Evolutionary conservation across 768 basidiomycete species (phyloP), one percentile per base, ranked within the genome.

Genomic region (Termitomyces sp.): DNA sequence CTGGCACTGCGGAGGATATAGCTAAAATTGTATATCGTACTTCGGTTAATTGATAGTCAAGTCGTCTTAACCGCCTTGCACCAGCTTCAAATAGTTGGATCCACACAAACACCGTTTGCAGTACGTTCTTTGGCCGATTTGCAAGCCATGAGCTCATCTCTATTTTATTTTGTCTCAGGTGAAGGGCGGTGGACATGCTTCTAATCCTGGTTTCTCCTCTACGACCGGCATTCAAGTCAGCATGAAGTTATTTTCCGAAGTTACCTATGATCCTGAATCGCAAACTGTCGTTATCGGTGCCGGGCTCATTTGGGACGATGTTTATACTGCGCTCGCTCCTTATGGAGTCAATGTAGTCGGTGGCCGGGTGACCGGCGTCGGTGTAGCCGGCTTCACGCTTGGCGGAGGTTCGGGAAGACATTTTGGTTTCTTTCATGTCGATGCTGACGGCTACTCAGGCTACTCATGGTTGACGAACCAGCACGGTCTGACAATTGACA

Each of bases 391-490:
- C 1, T 78, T 83, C 57, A 76, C 72, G 9, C 69, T 86, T 0
- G 83, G 83, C 9, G 84, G 85, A 74, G 83, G 74, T 72, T 21
- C 62, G 79, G 17, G 70, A 74, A 14, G 60, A 67, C 72, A 24
- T 70, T 74, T 19, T 67, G 6, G 2, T 2, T 38, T 30, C 1
- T 71, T 41, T 68, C 74, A 35, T 68, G 14, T 69, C 69, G 1
- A 71, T 22, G 32, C 15, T 48, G 15, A 37, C 17, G 17, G 34
- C 9, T 74, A 17, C 71, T 24, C 17, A 76, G 85, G 85, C 3
- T 87, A 83, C 60, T 85, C 85, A 12, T 87, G 79, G 78, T 69
- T 75, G 50, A 80, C 81, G 0, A 85, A 86, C 56, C 81, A 85
- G 53, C 71, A 77, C 56, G 85, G 85, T 12, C 58, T 88, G 48